A percentile compares a stretch with the other conserved stretches of the same genome.
phyloP scores from a whole-genome alignment of 345 rosid genomes.

The Camelina sativa region DNA sequence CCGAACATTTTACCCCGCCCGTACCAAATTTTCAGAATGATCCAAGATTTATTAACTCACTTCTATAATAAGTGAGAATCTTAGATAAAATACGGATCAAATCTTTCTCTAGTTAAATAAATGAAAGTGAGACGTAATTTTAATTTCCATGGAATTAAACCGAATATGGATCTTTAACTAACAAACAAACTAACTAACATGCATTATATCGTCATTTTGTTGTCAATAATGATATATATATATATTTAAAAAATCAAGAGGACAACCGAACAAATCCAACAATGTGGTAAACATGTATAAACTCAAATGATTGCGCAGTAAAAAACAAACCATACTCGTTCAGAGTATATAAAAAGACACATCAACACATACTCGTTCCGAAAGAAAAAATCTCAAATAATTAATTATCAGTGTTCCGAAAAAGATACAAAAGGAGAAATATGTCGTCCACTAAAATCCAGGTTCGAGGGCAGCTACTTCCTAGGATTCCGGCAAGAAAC shows the following conservation, averaged over 20 bases:
- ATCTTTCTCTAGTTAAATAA: neutral
- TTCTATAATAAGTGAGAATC: neutral
- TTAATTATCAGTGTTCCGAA: neutral
- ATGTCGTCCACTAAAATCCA: constrained; percentile 37
- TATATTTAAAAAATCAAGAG: neutral
- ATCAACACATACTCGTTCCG: neutral
- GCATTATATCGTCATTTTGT: no score
- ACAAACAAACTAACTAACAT: no score
- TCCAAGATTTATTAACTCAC: neutral
- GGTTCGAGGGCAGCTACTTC: constrained; percentile 13
- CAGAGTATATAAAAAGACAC: neutral
- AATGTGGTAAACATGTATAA: constrained; percentile 14
- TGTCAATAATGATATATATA: neutral
- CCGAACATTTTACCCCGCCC: no score
- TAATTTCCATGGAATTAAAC: neutral
- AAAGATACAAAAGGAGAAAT: neutral
- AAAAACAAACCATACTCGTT: neutral
- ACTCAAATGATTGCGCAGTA: neutral
- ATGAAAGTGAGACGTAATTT: no score
- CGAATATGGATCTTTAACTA: neutral
- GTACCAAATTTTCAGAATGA: no score
- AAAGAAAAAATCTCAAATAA: neutral
- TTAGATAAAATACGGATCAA: no score
- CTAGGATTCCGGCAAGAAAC: constrained; percentile 16
- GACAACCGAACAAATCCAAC: neutral